Conservation (phyloP, 805 yeast genomes). For the Sugiyamaella lignohabitans region DNA sequence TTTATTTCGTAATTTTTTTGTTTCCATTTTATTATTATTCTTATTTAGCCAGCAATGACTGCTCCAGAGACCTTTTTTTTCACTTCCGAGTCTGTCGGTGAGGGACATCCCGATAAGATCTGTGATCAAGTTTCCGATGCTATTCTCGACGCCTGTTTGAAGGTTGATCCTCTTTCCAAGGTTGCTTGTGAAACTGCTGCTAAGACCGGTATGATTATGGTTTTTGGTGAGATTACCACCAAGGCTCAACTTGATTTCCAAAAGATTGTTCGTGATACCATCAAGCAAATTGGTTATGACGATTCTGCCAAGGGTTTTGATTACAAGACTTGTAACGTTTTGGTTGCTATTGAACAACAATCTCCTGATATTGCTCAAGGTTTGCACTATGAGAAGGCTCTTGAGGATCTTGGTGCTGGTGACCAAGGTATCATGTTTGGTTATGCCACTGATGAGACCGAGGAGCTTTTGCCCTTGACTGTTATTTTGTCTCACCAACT, state of each 20-base stretch:
- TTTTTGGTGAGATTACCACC: slow-evolving; percentile 99
- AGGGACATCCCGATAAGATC: slow-evolving; percentile 50
- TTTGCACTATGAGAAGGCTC: slow-evolving; percentile 88
- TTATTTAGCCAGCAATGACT: slow-evolving; percentile 21
- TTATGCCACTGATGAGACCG: slow-evolving; percentile 98
- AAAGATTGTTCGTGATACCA: slow-evolving; percentile 95
- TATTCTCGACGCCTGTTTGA: slow-evolving; percentile 92
- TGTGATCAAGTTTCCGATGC: slow-evolving; percentile 99
- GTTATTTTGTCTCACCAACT: slow-evolving; percentile 90
- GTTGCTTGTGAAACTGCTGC: slow-evolving; percentile 99
- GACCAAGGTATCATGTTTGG: slow-evolving; percentile 99
- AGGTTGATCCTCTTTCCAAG: slow-evolving; percentile 93
- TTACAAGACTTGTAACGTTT: slow-evolving; percentile 97
- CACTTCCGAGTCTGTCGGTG: slow-evolving; percentile 67
- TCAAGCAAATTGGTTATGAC: slow-evolving; percentile 98
- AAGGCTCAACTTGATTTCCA: slow-evolving; percentile 93
- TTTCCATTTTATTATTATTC: background rate
- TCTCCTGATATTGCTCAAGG: slow-evolving; percentile 99
- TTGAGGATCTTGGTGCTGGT: slow-evolving; percentile 99
- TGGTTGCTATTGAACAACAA: slow-evolving; percentile 99
- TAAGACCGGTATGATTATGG: slow-evolving; percentile 99
- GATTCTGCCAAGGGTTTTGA: slow-evolving; percentile 94
- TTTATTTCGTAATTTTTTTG: slow-evolving; percentile 1
- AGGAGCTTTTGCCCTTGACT: slow-evolving; percentile 94
- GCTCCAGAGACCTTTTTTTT: slow-evolving; percentile 45